Conservation (phyloP, 1,284 basidiomycete species). For the Cryptococcus amylolentus region DNA sequence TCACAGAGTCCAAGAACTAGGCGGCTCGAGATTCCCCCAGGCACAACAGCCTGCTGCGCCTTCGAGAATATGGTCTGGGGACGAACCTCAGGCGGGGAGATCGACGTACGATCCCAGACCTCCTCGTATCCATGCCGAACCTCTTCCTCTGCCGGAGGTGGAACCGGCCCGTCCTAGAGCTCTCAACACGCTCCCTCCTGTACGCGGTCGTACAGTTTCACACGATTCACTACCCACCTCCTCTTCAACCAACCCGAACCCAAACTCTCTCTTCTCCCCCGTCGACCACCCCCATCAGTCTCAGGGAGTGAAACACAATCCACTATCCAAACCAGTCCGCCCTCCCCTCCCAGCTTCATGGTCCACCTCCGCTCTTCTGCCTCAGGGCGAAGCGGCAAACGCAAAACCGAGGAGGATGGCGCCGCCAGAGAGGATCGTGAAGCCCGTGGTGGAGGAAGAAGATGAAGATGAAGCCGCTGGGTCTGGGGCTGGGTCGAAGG, state of each 20-base stretch:
- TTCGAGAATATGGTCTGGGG: too few species aligned
- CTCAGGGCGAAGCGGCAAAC: background rate
- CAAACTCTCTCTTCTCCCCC: conserved; percentile 22
- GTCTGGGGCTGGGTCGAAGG: background rate
- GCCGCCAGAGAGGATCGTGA: conserved; percentile 21
- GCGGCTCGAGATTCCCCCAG: too few species aligned
- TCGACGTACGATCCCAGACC: too few species aligned
- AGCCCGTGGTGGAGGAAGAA: conserved; percentile 7
- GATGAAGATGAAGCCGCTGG: conserved; percentile 1
- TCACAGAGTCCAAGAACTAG: conserved; percentile 15
- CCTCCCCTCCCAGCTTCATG: conserved; percentile 18
- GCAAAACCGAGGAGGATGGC: conserved; percentile 15
- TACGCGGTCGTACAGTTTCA: conserved; percentile 19
- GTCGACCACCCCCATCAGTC: conserved; percentile 13
- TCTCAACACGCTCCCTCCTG: background rate
- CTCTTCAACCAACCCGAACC: conserved; percentile 1
- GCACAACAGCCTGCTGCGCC: too few species aligned
- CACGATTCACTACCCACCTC: conserved; percentile 18
- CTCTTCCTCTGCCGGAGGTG: too few species aligned
- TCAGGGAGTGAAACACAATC: conserved; percentile 6
- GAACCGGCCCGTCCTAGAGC: background rate
- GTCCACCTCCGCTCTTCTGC: conserved; percentile 14
- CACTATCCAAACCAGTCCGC: conserved; percentile 23
- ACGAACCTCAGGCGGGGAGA: too few species aligned
- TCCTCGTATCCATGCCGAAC: too few species aligned